Conservation (phyloP, 257 asterid genomes). For the Gentiana macrophylla region DNA sequence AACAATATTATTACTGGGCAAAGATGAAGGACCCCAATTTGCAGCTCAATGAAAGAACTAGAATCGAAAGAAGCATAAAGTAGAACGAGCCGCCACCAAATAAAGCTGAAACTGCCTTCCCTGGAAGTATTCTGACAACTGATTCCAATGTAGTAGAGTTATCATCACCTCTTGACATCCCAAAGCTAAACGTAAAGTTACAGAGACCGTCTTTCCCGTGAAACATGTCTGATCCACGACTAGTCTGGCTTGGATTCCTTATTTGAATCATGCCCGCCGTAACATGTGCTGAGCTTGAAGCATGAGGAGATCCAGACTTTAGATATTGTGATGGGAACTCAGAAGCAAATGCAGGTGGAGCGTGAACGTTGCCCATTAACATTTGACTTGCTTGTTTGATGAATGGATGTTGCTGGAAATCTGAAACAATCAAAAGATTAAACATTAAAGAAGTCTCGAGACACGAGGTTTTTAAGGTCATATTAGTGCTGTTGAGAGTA, state of each 20-base stretch:
- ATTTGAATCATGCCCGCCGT: conserved; percentile 75
- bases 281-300: conserved; percentile 53
- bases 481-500: no score
- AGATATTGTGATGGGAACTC: conserved; percentile 57
- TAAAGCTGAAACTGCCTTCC: conserved; percentile 32
- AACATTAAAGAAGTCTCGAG: not conserved
- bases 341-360: conserved; percentile 80
- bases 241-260: conserved; percentile 14
- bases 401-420: conserved; percentile 34
- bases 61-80: conserved; percentile 42
- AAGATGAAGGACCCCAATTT: conserved; percentile 44
- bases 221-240: conserved; percentile 19
- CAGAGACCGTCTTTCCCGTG: conserved; percentile 39
- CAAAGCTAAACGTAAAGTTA: conserved; percentile 56
- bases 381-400: conserved; percentile 52
- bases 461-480: no score
- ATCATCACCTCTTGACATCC: conserved; percentile 37
- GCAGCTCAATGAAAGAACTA: conserved; percentile 52
- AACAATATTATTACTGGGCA: conserved; percentile 23
- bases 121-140: conserved; percentile 34
- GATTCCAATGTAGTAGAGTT: conserved; percentile 48
- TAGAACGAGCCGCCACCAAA: conserved; percentile 46
- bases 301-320: conserved; percentile 28
- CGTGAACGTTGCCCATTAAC: conserved; percentile 71
- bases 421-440: conserved; percentile 26